phyloP scores from a whole-genome alignment of 768 basidiomycete species.

The Paxillus involutus region DNA sequence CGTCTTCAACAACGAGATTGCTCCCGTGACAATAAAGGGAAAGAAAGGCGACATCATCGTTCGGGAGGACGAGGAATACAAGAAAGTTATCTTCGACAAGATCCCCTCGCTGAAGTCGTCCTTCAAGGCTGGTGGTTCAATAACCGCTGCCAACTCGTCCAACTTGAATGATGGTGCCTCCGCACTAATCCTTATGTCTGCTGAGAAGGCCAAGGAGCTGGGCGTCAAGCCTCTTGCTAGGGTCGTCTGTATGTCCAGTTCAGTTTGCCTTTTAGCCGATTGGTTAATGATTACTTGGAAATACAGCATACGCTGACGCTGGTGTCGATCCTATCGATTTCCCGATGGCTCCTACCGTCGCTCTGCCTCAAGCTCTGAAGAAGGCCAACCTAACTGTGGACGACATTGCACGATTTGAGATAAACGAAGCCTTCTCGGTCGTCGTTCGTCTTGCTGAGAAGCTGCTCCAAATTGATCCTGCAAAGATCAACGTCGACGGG shows the following conservation, averaged over 20 bases:
- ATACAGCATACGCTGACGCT: conserved; percentile 89
- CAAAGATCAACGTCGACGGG: conserved; percentile 91
- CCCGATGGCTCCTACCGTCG: conserved; percentile 91
- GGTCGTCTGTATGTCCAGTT: conserved; percentile 73
- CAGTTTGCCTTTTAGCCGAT: not conserved
- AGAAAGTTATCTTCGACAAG: conserved; percentile 94
- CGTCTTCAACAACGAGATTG: conserved; percentile 83
- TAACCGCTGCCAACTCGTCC: conserved; percentile 97
- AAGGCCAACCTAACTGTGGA: conserved; percentile 78
- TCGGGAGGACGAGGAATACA: conserved; percentile 97
- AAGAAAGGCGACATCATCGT: conserved; percentile 92
- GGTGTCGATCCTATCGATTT: conserved; percentile 98
- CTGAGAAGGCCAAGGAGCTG: conserved; percentile 88
- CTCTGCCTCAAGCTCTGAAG: conserved; percentile 85
- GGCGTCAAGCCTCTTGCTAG: conserved; percentile 92
- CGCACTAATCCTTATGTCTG: conserved; percentile 92
- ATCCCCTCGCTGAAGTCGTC: conserved; percentile 84
- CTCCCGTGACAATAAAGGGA: conserved; percentile 86
- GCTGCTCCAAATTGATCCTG: conserved; percentile 76
- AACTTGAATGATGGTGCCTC: conserved; percentile 95
- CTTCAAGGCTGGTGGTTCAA: conserved; percentile 85
- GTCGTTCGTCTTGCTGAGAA: conserved; percentile 92
- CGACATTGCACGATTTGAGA: conserved; percentile 90
- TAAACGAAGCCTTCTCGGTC: conserved; percentile 98
- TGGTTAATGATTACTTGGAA: conserved; percentile 2